Evolutionary conservation across 495 filamentous ascomycete species (phyloP), one percentile per base, ranked within the genome.

Genomic region (Baudoinia panamericana): DNA sequence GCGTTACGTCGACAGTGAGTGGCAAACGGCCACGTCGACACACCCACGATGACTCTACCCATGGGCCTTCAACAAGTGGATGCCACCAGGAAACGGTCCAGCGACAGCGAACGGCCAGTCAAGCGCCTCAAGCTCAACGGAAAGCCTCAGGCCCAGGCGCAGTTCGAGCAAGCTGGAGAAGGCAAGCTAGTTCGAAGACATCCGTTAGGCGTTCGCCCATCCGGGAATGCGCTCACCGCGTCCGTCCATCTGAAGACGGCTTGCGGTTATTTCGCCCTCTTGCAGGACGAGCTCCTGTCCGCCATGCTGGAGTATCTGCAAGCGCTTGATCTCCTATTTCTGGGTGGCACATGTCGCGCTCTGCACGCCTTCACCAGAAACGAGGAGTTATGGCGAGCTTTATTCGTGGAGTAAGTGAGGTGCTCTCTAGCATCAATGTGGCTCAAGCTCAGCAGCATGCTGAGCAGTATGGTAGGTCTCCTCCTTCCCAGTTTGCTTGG

Each of bases 361-460:
- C 67, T 95, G 12, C 92, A 86, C 66, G 90, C 87, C 6, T 90
- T 86, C 57, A 80, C 80, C 29, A 67, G 80, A 27, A 71, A 71
- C 23, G 90, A 96, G 43, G 90, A 97, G 45, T 57, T 96, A 19
- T 97, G 90, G 90, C 90, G 90, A 62, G 55, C 74, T 16, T 59
- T 93, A 8, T 92, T 86, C 51, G 67, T 93, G 47, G 68, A 75
- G 90, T 97, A 80, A 70, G 52, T 46, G 15, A 16, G 17, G 0
- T 47, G 26, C 25, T 26, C 37, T 23, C 17, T n/a, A n/a, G n/a
- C n/a, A n/a, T n/a, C 18, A 33, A 34, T 22, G n/a, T 36, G 16
- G 53, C 33, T 33, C 29, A 26, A 30, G 28, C 16, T 43, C 41
- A 46, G 38, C 46, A 30, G 18, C 16, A 29, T 30, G 39, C 45